phyloP scores from a whole-genome alignment of 805 yeast genomes.

The Zygosaccharomyces kombuchaensis region DNA sequence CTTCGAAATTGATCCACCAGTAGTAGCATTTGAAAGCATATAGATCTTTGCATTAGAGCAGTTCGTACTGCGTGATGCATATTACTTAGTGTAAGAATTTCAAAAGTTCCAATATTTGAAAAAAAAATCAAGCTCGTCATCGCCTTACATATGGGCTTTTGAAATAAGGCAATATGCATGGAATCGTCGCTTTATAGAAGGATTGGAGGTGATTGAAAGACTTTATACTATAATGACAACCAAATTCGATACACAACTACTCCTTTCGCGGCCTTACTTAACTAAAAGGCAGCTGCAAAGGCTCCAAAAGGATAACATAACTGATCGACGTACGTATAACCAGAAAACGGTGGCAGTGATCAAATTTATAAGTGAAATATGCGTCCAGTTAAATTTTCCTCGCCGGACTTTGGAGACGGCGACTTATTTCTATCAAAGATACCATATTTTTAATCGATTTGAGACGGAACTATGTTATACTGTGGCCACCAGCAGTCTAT shows the following conservation, averaged over 20 bases:
- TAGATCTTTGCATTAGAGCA: constrained; percentile 3
- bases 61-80: constrained; percentile 3
- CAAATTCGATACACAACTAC: constrained; percentile 24
- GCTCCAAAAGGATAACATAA: constrained; percentile 50
- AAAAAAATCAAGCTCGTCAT: background rate
- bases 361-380: constrained; percentile 49
- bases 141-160: background rate
- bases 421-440: constrained; percentile 69
- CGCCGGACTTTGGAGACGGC: constrained; percentile 64
- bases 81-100: background rate
- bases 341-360: constrained; percentile 52
- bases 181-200: constrained; percentile 1
- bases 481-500: constrained; percentile 64
- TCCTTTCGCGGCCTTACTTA: constrained; percentile 56
- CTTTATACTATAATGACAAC: constrained; percentile 14
- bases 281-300: constrained; percentile 49
- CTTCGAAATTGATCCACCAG: constrained; percentile 43
- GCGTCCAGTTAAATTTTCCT: constrained; percentile 59
- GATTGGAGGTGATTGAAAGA: background rate
- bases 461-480: constrained; percentile 51
- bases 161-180: constrained; percentile 6
- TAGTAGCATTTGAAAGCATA: constrained; percentile 5
- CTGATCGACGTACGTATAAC: constrained; percentile 46
- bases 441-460: constrained; percentile 59
- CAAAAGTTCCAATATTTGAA: background rate